These are phyloP conservation scores for Daldinia decipiens DNA, from an alignment of 495 filamentous ascomycete genomes.

Conservation along the genomic window DNA sequence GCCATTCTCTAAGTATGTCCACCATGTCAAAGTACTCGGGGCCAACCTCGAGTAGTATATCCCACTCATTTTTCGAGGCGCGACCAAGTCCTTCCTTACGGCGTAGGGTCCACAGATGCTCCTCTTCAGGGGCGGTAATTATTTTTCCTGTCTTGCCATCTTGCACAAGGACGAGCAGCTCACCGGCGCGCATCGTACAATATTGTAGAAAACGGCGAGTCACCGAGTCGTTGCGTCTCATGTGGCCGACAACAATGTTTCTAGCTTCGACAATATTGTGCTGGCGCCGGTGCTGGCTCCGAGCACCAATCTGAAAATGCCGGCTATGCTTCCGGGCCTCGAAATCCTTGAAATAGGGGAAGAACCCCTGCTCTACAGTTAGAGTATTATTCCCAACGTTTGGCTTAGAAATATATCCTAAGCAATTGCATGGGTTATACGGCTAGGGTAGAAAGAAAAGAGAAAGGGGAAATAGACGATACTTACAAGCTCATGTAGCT, in stretches of 20 bases:
- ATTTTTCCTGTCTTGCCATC: conserved; percentile 62
- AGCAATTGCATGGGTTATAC: neutral
- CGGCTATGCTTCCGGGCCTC: conserved; percentile 47
- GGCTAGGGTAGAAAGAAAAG: neutral
- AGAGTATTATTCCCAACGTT: conserved; percentile 3
- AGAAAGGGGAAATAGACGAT: neutral
- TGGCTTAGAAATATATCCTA: neutral
- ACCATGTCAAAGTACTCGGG: conserved; percentile 54
- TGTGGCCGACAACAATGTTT: conserved; percentile 62
- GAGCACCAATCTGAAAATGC: conserved; percentile 48
- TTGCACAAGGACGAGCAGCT: conserved; percentile 56
- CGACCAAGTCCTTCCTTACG: conserved; percentile 57
- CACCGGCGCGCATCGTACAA: conserved; percentile 54
- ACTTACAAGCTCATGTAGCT: conserved; percentile 54
- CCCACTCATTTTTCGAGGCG: conserved; percentile 57
- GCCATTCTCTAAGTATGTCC: conserved; percentile 55
- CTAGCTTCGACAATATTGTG: conserved; percentile 55
- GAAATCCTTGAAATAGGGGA: conserved; percentile 54
- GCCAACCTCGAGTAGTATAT: conserved; percentile 50
- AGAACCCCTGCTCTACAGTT: conserved; percentile 51
- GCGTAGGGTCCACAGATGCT: conserved; percentile 58
- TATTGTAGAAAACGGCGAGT: conserved; percentile 64
- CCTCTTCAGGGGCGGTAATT: conserved; percentile 54
- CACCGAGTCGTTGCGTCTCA: conserved; percentile 60
- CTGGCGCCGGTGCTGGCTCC: conserved; percentile 47